These are phyloP conservation scores for Colletotrichum australisinense DNA, from an alignment of 2,329 filamentous ascomycete species.

Conservation along the genomic window DNA sequence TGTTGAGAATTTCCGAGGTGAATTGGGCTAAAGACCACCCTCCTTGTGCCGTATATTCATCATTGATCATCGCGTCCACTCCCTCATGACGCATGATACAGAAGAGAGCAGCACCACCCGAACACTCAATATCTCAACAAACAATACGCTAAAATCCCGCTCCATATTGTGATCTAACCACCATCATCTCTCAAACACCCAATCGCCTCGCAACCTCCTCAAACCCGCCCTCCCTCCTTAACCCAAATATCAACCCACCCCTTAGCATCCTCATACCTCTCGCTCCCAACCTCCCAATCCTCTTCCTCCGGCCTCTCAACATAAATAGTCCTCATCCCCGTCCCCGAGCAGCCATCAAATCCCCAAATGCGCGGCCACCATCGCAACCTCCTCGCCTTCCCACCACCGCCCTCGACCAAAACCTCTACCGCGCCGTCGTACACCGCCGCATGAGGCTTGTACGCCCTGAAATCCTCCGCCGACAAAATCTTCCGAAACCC, in stretches of 20 bases:
- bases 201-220: slow-evolving; percentile 44
- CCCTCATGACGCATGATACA: too few species aligned
- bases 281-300: slow-evolving; percentile 62
- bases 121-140: too few species aligned
- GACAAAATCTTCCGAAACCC: slow-evolving; percentile 73
- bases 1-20: too few species aligned
- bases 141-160: too few species aligned
- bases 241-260: slow-evolving; percentile 55
- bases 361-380: slow-evolving; percentile 83
- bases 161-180: background rate
- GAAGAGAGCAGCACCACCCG: too few species aligned
- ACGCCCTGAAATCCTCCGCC: slow-evolving; percentile 77
- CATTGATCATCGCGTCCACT: too few species aligned
- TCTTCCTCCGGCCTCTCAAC: slow-evolving; percentile 78
- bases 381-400: slow-evolving; percentile 72
- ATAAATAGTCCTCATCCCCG: slow-evolving; percentile 77
- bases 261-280: slow-evolving; percentile 62
- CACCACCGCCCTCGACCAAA: slow-evolving; percentile 53
- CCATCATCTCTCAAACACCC: slow-evolving; percentile 9
- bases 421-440: slow-evolving; percentile 75
- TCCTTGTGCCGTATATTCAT: too few species aligned
- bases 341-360: slow-evolving; percentile 73
- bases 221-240: slow-evolving; percentile 46
- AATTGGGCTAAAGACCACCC: too few species aligned
- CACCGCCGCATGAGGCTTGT: slow-evolving; percentile 77